Evolutionary conservation across 75 land plant genomes (phyloP), one percentile per base, ranked within the genome.

Genomic region (Isoetes taiwanensis): DNA sequence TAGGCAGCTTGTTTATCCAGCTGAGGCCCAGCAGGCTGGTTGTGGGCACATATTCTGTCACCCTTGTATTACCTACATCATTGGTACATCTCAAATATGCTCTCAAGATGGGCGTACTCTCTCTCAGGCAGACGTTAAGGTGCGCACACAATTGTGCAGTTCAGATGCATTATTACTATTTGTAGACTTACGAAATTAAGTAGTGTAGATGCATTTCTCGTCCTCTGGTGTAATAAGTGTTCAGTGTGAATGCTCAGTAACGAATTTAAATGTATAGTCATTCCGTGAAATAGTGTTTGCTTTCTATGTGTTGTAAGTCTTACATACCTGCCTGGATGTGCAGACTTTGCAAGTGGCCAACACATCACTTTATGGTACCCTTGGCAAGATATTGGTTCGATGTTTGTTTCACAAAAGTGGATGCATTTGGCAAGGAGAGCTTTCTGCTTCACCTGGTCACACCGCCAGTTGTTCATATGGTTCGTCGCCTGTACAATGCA

Each of bases 31-130:
- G 24, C 88, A 84, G 54, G 69, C 89, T 19, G 81, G 69, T 37
- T 84, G 89, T 57, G 78, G 80, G 34, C 89, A 84, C 52, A 58
- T 80, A 8, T 84, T 77, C 52, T 84, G 89, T 57, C 77, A 78
- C 43, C 81, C 84, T 27, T 84, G 89, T 46, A 64, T 84, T 30
- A 54, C 75, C 1, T 81, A 84, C 42, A 57, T 73, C 32, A 75
- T 72, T n/a, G 63, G 73, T 43, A 77, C 80, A 17, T 80, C 84
- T 17, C 62, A 56, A 23, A 76, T 81, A 19, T 84, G 89, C 58
- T 81, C 89, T 35, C 81, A 84, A 35, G 85, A 84, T 34, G 80
- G 80, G 6, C 81, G 78, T 43, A 62, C 77, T 11, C 80, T 84
- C 24, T 80, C 80, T 17, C 79, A 84, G 65, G 75, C 81, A 5